Percentiles rank a stretch among this genome's conserved stretches.
These are phyloP conservation scores for Breviolum minutum DNA, from an alignment of 73 alveolate genomes.

Conservation along the genomic window DNA sequence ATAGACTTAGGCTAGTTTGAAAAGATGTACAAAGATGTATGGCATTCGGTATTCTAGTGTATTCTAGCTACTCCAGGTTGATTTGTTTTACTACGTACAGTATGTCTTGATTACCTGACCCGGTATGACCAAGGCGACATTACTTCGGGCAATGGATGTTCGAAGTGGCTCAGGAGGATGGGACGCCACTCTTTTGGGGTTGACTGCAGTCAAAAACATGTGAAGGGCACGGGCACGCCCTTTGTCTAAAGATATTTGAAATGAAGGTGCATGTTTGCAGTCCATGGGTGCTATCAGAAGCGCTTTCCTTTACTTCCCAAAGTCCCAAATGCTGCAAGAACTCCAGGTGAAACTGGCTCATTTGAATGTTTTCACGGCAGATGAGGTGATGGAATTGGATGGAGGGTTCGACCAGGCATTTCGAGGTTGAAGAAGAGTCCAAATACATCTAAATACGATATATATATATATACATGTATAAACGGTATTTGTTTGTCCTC, in stretches of 20 bases:
- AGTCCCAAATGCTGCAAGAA: neutral
- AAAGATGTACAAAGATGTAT: neutral
- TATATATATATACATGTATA: neutral
- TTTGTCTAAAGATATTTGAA: too few relatives aligned
- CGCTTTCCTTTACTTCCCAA: too few relatives aligned
- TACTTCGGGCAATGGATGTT: constrained; percentile 89
- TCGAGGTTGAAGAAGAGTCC: neutral
- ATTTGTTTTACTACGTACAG: too few relatives aligned
- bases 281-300: too few relatives aligned
- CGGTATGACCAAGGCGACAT: constrained; percentile 45
- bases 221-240: too few relatives aligned
- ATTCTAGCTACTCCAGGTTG: too few relatives aligned
- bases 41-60: too few relatives aligned
- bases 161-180: constrained; percentile 62
- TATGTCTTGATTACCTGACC: too few relatives aligned
- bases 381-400: neutral
- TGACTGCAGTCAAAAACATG: neutral
- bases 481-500: neutral
- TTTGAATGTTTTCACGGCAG: constrained; percentile 79
- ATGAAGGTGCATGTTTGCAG: too few relatives aligned
- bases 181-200: neutral
- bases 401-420: neutral
- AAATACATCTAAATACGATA: neutral
- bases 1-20: neutral
- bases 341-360: constrained; percentile 68